Evolutionary conservation across 2,329 filamentous ascomycete species (phyloP).

Genomic region (Cercospora citrullina): DNA sequence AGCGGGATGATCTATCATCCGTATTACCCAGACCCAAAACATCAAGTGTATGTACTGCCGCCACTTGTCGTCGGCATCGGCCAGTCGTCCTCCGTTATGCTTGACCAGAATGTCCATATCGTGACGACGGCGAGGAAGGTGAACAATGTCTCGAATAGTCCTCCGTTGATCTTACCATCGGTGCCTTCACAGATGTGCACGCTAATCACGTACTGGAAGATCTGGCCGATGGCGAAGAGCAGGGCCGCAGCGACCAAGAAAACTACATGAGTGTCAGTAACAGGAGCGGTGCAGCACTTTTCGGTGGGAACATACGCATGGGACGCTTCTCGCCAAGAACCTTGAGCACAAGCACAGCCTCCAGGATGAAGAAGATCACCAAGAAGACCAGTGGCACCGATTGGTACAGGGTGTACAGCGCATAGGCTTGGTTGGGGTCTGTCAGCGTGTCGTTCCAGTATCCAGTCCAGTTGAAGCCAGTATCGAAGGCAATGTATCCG

Average conservation of each 20-base stretch:
- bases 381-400: conserved; percentile 85
- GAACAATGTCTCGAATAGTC: conserved; percentile 90
- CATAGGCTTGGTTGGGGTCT: conserved; percentile 66
- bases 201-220: conserved; percentile 96
- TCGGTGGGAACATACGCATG: conserved; percentile 62
- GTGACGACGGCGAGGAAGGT: conserved; percentile 79
- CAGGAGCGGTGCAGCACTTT: neutral
- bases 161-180: conserved; percentile 82
- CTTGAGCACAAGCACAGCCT: conserved; percentile 77
- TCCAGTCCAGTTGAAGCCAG: conserved; percentile 79
- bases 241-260: conserved; percentile 74
- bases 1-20: conserved; percentile 9
- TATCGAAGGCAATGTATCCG: conserved; percentile 94
- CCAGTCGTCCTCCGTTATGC: conserved; percentile 99
- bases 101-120: conserved; percentile 97
- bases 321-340: conserved; percentile 85
- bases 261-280: conserved; percentile 47
- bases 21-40: conserved; percentile 4
- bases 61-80: conserved; percentile 57
- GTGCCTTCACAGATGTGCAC: conserved; percentile 85
- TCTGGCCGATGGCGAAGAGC: conserved; percentile 85
- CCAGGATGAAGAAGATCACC: conserved; percentile 81
- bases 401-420: conserved; percentile 92
- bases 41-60: conserved; percentile 43
- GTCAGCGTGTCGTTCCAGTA: conserved; percentile 64